Conservation (phyloP, 805 yeast genomes). For the Kluyveromyces lactis region DNA sequence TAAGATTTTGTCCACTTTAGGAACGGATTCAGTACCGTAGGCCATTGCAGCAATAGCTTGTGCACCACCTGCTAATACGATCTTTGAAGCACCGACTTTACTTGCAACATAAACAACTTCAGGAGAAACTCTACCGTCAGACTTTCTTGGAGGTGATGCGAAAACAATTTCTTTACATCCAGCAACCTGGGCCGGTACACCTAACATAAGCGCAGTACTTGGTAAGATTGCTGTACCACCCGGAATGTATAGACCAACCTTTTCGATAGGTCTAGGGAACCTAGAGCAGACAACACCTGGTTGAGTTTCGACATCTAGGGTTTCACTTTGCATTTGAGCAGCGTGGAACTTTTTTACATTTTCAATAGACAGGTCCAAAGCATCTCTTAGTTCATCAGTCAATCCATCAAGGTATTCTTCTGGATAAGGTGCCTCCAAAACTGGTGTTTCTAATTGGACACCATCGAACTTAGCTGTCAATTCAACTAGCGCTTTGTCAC, state of each 20-base stretch:
- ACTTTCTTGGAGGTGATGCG: conserved; percentile 90
- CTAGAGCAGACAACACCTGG: conserved; percentile 94
- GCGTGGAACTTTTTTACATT: conserved; percentile 89
- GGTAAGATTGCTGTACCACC: conserved; percentile 99
- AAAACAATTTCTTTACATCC: conserved; percentile 86
- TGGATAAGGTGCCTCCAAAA: conserved; percentile 83
- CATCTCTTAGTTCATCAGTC: conserved; percentile 64
- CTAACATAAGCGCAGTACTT: conserved; percentile 95
- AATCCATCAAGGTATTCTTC: conserved; percentile 63
- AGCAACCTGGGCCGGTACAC: conserved; percentile 97
- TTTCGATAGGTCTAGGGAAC: conserved; percentile 89
- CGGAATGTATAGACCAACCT: conserved; percentile 93
- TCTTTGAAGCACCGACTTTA: conserved; percentile 83
- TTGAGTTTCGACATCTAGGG: conserved; percentile 78
- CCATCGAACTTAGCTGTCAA: conserved; percentile 87
- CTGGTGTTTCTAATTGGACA: conserved; percentile 62
- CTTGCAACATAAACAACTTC: conserved; percentile 97
- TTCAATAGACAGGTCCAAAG: conserved; percentile 82
- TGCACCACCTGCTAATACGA: conserved; percentile 97
- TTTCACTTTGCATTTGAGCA: conserved; percentile 75
- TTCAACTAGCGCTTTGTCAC: conserved; percentile 85
- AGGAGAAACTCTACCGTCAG: conserved; percentile 86
- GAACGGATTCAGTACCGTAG: conserved; percentile 87
- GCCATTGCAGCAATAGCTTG: conserved; percentile 99
- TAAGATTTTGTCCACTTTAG: conserved; percentile 91